Evolutionary conservation across 2,329 filamentous ascomycete genomes (phyloP).

Genomic region (Fusarium tjaetaba): DNA sequence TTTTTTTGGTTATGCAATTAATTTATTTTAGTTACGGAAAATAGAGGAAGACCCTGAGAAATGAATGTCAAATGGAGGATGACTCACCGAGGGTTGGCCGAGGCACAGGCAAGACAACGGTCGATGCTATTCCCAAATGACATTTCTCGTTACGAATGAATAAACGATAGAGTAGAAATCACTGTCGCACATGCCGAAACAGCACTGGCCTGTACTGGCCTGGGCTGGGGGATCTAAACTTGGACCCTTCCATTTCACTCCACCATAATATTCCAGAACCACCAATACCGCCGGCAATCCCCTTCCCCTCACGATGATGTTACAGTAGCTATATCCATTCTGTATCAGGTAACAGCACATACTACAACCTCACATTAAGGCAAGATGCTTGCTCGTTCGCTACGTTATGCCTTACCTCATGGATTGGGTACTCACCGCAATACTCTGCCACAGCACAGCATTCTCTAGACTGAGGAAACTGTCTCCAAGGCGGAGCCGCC

Average conservation of each 20-base stretch:
- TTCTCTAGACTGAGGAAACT: background rate
- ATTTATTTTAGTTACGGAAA: background rate
- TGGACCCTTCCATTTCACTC: background rate
- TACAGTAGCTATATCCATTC: background rate
- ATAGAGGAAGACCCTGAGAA: slow-evolving; percentile 14
- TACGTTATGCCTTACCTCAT: background rate
- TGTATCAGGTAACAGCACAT: slow-evolving; percentile 34
- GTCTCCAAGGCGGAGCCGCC: slow-evolving; percentile 16
- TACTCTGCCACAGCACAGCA: slow-evolving; percentile 12
- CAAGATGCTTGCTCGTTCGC: background rate
- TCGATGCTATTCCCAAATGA: slow-evolving; percentile 12
- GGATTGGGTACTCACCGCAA: slow-evolving; percentile 33
- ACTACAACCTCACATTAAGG: slow-evolving; percentile 9
- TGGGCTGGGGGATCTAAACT: background rate
- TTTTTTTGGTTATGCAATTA: slow-evolving; percentile 6
- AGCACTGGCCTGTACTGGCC: background rate
- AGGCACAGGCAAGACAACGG: background rate
- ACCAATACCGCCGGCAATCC: slow-evolving; percentile 23
- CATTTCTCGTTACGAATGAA: background rate
- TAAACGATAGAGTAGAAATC: background rate
- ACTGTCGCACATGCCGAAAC: background rate
- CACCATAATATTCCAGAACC: slow-evolving; percentile 4
- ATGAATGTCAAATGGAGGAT: background rate
- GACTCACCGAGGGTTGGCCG: slow-evolving; percentile 21
- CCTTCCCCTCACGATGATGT: slow-evolving; percentile 19